These are phyloP conservation scores for Wickerhamomyces chaumierensis DNA, from an alignment of 805 yeast genomes.

Conservation along the genomic window DNA sequence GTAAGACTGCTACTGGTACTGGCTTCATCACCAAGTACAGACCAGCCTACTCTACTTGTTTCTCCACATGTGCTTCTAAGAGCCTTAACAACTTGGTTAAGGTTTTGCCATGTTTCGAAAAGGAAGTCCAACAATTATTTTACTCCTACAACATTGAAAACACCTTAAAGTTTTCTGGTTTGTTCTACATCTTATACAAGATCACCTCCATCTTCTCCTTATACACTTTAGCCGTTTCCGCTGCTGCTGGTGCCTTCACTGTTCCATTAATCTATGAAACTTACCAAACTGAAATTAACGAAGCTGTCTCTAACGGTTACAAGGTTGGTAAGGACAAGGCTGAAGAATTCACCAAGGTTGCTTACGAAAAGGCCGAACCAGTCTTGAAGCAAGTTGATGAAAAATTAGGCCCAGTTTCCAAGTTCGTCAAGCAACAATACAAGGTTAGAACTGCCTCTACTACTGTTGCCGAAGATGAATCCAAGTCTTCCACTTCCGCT, in stretches of 20 bases:
- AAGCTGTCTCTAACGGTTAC: slow-evolving; percentile 36
- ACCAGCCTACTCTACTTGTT: slow-evolving; percentile 38
- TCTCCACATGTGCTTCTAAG: slow-evolving; percentile 27
- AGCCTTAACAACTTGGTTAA: slow-evolving; percentile 32
- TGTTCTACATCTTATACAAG: slow-evolving; percentile 53
- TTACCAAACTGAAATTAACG: slow-evolving; percentile 71
- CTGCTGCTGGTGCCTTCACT: slow-evolving; percentile 56
- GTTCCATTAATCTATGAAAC: slow-evolving; percentile 64
- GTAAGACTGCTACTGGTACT: slow-evolving; percentile 59
- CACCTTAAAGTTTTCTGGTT: slow-evolving; percentile 64
- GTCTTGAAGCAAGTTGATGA: slow-evolving; percentile 43
- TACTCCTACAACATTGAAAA: slow-evolving; percentile 62
- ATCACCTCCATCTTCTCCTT: slow-evolving; percentile 68
- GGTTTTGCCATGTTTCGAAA: slow-evolving; percentile 39
- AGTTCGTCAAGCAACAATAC: slow-evolving; percentile 42
- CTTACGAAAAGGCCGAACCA: slow-evolving; percentile 49
- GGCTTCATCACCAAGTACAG: slow-evolving; percentile 74
- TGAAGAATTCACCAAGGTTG: slow-evolving; percentile 30
- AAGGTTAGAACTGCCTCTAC: slow-evolving; percentile 59
- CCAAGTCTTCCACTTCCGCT: slow-evolving; percentile 6
- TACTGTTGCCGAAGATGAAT: slow-evolving; percentile 32
- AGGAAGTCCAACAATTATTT: slow-evolving; percentile 40
- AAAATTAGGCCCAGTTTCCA: slow-evolving; percentile 58
- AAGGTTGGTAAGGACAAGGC: slow-evolving; percentile 40
- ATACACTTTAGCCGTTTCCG: slow-evolving; percentile 48